These are phyloP conservation scores for Gaillardinia entomophila DNA, from an alignment of 805 yeast genomes.

Conservation along the genomic window DNA sequence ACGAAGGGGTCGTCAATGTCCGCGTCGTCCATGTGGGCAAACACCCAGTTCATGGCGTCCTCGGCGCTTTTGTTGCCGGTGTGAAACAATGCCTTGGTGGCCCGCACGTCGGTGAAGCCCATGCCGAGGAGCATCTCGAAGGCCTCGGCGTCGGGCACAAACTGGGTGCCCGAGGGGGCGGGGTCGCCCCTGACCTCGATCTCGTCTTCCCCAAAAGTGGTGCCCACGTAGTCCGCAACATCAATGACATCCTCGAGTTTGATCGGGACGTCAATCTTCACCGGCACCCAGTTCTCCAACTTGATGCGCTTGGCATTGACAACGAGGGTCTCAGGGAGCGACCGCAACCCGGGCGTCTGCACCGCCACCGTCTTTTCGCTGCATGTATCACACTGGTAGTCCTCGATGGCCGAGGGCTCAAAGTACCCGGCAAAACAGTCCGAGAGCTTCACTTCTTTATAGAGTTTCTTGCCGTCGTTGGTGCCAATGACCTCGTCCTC, in stretches of 20 bases:
- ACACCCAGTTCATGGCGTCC: slow-evolving; percentile 84
- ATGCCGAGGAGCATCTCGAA: slow-evolving; percentile 56
- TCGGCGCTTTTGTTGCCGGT: slow-evolving; percentile 68
- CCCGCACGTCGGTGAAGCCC: slow-evolving; percentile 80
- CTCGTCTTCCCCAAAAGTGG: slow-evolving; percentile 31
- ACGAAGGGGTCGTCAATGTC: slow-evolving; percentile 64
- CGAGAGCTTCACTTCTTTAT: slow-evolving; percentile 43
- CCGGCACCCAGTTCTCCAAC: slow-evolving; percentile 85
- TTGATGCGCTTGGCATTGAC: slow-evolving; percentile 76
- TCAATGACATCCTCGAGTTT: slow-evolving; percentile 41
- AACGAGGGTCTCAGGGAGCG: slow-evolving; percentile 67
- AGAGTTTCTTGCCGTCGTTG: slow-evolving; percentile 42
- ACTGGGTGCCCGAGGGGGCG: slow-evolving; percentile 13
- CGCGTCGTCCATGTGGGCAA: slow-evolving; percentile 82
- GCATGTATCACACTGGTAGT: slow-evolving; percentile 57
- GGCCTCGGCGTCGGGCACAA: slow-evolving; percentile 52
- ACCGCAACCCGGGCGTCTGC: slow-evolving; percentile 44
- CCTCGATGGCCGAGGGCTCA: slow-evolving; percentile 51
- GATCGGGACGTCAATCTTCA: slow-evolving; percentile 73
- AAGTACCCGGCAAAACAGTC: slow-evolving; percentile 44
- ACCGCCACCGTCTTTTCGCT: slow-evolving; percentile 18
- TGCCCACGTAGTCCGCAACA: slow-evolving; percentile 36
- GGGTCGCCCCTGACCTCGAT: background rate
- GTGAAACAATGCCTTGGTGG: slow-evolving; percentile 59
- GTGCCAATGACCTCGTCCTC: slow-evolving; percentile 30